Evolutionary conservation across 2,329 filamentous ascomycete genomes (phyloP), one percentile per base, ranked within the genome.

Genomic region (Knufia fluminis): DNA sequence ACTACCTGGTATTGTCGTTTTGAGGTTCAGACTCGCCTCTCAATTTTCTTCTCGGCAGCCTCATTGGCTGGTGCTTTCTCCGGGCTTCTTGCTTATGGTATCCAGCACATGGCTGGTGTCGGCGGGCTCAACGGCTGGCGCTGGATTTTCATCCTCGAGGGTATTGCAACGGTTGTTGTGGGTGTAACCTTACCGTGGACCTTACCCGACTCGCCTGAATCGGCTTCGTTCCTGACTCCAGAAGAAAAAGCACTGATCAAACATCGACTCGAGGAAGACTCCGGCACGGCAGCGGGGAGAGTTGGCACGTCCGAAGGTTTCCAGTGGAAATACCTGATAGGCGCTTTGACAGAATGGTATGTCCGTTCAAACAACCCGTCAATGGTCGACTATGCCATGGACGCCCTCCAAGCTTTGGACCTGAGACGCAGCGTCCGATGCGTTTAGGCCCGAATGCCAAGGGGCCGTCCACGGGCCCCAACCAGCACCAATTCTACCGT

Each of bases 111-210:
- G 70, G 68, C 73, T 46, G 74, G 74, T 1, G 61, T 72, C 7
- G 68, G 65, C 4, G 68, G 68, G 8, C 36, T 40, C 9, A 56
- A 47, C 26, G 60, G 65, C 9, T 71, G 70, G 69, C 63, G 68
- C 17, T 73, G 71, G 71, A 69, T 75, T 31, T 74, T 75, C 57
- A 70, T 74, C 38, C 59, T 69, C 12, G 73, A 76, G 54, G 73
- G 73, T 2, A 59, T 74, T 0, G 54, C 69, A 3, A 74, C 72
- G 1, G 61, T 71, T 3, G 24, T 69, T 3, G 62, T 72, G 2
- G 69, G 70, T 1, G n/a, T 58, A 8, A 38, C 65, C 3, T 26
- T 69, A 7, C 70, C 66, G 39, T 71, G 70, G 51, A 59, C 64
- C 2, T 43, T 70, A 52, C 68, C 68, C 67, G 71, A 75, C 49